Conservation (phyloP, 2,329 filamentous ascomycete genomes). For the Dothistroma septosporum region DNA sequence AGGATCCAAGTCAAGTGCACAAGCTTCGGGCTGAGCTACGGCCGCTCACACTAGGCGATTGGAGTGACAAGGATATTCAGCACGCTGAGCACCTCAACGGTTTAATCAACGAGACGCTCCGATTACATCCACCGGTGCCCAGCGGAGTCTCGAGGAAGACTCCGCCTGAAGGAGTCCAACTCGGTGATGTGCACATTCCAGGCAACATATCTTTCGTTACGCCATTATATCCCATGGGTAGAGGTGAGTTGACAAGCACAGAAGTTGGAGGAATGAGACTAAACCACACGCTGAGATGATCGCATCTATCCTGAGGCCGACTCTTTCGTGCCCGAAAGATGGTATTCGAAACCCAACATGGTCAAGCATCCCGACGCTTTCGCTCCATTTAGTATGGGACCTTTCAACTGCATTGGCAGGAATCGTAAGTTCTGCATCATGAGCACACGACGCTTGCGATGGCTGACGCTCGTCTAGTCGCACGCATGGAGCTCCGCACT, state of each 20-base stretch:
- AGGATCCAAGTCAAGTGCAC: conserved; percentile 27
- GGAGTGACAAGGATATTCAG: conserved; percentile 26
- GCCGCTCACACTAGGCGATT: conserved; percentile 17
- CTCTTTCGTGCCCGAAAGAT: conserved; percentile 36
- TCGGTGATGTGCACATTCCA: conserved; percentile 37
- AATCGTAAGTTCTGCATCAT: conserved; percentile 14
- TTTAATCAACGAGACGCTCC: conserved; percentile 42
- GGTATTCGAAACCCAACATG: conserved; percentile 35
- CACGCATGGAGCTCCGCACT: conserved; percentile 36
- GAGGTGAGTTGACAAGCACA: conserved; percentile 10
- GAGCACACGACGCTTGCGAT: neutral
- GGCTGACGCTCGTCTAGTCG: conserved; percentile 24
- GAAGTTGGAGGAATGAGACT: neutral
- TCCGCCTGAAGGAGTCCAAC: conserved; percentile 35
- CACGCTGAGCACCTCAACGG: conserved; percentile 36
- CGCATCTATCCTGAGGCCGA: conserved; percentile 30
- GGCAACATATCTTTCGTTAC: conserved; percentile 23
- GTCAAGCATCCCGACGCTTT: conserved; percentile 37
- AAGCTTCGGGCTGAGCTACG: conserved; percentile 36
- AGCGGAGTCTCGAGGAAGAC: conserved; percentile 36
- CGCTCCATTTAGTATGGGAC: conserved; percentile 36
- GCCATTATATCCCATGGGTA: conserved; percentile 24
- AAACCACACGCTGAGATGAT: conserved; percentile 15
- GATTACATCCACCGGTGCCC: conserved; percentile 40
- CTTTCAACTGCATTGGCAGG: conserved; percentile 38